phyloP scores from a whole-genome alignment of 768 basidiomycete species.

The Mycena sanguinolenta region DNA sequence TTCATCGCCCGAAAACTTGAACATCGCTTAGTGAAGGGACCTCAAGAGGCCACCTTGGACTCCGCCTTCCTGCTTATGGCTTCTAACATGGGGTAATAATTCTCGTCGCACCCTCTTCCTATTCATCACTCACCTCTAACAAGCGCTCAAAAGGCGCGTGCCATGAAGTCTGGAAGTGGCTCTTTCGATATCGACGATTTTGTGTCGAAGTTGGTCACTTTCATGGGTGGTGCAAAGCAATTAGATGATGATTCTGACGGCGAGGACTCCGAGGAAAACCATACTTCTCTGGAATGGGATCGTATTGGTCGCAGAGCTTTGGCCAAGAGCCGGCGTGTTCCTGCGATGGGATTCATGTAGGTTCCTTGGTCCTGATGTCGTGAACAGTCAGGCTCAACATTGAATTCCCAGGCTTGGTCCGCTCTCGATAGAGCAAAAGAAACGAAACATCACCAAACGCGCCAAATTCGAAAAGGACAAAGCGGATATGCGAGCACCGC shows the following conservation, averaged over 20 bases:
- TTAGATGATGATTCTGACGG: slow-evolving; percentile 66
- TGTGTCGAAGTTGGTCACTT: slow-evolving; percentile 77
- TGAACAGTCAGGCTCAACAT: slow-evolving; percentile 25
- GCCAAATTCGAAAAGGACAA: slow-evolving; percentile 80
- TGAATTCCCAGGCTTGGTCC: slow-evolving; percentile 85
- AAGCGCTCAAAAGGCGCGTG: slow-evolving; percentile 87
- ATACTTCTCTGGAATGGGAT: slow-evolving; percentile 79
- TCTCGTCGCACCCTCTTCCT: no score
- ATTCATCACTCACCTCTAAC: background rate
- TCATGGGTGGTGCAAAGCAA: slow-evolving; percentile 77
- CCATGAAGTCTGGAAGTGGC: slow-evolving; percentile 88
- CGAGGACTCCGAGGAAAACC: slow-evolving; percentile 64
- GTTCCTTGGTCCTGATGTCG: slow-evolving; percentile 36
- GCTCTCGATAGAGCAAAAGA: slow-evolving; percentile 87
- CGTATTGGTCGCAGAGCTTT: slow-evolving; percentile 88
- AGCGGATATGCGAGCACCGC: slow-evolving; percentile 76
- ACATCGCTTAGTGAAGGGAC: slow-evolving; percentile 70
- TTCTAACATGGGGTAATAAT: slow-evolving; percentile 66
- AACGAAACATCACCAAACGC: slow-evolving; percentile 70
- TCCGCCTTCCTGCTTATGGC: slow-evolving; percentile 84
- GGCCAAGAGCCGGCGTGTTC: slow-evolving; percentile 83
- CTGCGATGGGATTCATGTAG: slow-evolving; percentile 91
- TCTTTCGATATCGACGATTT: slow-evolving; percentile 96
- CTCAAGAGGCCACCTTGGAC: slow-evolving; percentile 92
- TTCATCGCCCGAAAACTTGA: background rate